Conservation (phyloP, 2,329 filamentous ascomycete genomes). For the Colletotrichum plurivorum region DNA sequence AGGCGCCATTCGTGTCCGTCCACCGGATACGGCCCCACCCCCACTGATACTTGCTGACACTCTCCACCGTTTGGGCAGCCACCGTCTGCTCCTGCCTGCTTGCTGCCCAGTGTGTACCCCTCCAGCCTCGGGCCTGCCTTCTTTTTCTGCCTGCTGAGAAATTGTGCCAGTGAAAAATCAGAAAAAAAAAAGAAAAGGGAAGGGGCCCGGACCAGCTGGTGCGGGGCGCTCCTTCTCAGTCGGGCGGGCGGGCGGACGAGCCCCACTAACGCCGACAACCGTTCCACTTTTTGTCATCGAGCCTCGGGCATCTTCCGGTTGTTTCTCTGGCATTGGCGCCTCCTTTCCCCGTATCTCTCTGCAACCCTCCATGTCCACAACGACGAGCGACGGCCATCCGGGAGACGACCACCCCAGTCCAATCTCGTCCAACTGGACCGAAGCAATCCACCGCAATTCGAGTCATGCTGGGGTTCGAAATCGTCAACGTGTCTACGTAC, state of each 20-base stretch:
- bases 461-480: slow-evolving; percentile 11
- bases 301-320: slow-evolving; percentile 34
- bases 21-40: slow-evolving; percentile 15
- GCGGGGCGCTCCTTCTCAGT: slow-evolving; percentile 14
- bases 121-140: background rate
- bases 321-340: slow-evolving; percentile 13
- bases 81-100: slow-evolving; percentile 3
- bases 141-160: slow-evolving; percentile 4
- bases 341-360: background rate
- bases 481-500: slow-evolving; percentile 2
- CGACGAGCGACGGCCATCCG: background rate
- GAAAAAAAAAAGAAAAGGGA: background rate
- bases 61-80: slow-evolving; percentile 20
- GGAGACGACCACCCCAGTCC: no score
- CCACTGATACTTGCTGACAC: slow-evolving; percentile 20
- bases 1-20: background rate
- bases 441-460: slow-evolving; percentile 1
- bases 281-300: slow-evolving; percentile 4
- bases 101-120: background rate
- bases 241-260: background rate
- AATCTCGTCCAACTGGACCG: no score
- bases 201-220: slow-evolving; percentile 10
- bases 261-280: background rate
- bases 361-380: background rate
- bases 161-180: background rate